A percentile compares a stretch with the other conserved stretches of the same genome.
phyloP scores from a whole-genome alignment of 441 rosid genomes.

The Erodium chrysanthum region DNA sequence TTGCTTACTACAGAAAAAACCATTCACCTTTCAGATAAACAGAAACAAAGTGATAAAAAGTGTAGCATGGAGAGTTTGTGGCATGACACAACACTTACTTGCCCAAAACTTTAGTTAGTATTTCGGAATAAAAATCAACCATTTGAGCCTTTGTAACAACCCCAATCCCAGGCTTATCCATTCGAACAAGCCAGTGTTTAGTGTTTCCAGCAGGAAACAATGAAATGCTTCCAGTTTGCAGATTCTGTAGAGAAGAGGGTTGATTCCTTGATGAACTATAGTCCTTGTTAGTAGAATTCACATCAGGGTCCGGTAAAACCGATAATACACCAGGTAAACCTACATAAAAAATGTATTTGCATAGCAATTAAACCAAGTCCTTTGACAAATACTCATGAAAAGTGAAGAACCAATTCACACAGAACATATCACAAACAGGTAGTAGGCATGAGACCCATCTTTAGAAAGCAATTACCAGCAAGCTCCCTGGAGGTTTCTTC shows the following conservation, averaged over 20 bases:
- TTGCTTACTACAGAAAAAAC: constrained; percentile 40
- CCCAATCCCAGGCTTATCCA: constrained; percentile 62
- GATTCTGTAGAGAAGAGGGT: not conserved
- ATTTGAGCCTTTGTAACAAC: constrained; percentile 85
- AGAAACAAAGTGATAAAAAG: not conserved
- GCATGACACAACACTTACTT: constrained; percentile 36
- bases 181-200: constrained; percentile 57
- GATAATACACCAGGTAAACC: constrained; percentile 62
- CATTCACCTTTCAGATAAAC: not conserved
- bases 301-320: constrained; percentile 51
- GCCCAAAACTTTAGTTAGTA: constrained; percentile 62
- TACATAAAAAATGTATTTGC: constrained; percentile 12
- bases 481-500: constrained; percentile 50
- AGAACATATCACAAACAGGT: not conserved
- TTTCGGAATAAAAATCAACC: constrained; percentile 69
- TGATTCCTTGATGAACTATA: constrained; percentile 23
- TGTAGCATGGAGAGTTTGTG: constrained; percentile 1
- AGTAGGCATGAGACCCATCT: not conserved
- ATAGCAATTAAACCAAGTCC: constrained; percentile 4
- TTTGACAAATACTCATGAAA: not conserved
- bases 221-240: constrained; percentile 22
- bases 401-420: not conserved
- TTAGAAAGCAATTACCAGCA: constrained; percentile 30
- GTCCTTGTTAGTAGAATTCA: constrained; percentile 33
- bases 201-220: constrained; percentile 54